Base-by-base conservation (phyloP, 495 filamentous ascomycete species). In the Rhizodiscina lignyota region DNA sequence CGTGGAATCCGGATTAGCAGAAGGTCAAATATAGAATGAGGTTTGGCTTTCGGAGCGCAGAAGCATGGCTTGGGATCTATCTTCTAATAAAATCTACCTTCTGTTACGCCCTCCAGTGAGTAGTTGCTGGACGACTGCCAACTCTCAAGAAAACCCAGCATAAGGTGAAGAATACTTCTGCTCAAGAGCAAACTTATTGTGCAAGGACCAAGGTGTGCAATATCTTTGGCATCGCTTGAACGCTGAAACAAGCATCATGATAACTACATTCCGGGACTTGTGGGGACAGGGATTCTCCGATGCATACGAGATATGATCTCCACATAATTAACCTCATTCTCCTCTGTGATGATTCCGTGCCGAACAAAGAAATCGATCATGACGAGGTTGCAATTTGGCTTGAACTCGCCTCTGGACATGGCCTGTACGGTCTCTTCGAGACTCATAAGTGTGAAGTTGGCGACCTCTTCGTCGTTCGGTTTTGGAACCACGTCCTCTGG, bases 291-390 rank as follows among this genome's bases (percentile, higher is more conserved):
- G 8, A 32, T 45, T 30, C 42, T 45, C 18, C 65, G 56, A 50
- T 66, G 65, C 29, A 74, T 44, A 13, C 64, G 44, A 19, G 48
- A 48, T 28, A 45, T 47, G 34, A 75, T 68, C 45, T 67, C 62
- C 5, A 60, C 41, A 44, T 60, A 69, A 31, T 63, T 48, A 36
- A 27, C 35, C 54, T 75, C 68, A 17, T 63, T 61, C 35, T 69
- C 64, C 0, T 52, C 36, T 1, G 43, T 68, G 6, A 74, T 51
- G 20, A 70, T 37, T 0, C 69, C 65, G 49, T 73, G 68, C 21
- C 64, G 42, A 21, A 74, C 53, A 17, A 75, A 61, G 47, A 71
- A 71, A 23, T 66, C 64, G 10, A 75, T 43, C 30, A 67, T 37
- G 21, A 67, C 62, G 4, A 61, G 41, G 8, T 57, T 63, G 38